A percentile compares a stretch with the other conserved stretches of the same genome.
Conservation (phyloP, 257 asterid species). For the Marsdenia floribunda region DNA sequence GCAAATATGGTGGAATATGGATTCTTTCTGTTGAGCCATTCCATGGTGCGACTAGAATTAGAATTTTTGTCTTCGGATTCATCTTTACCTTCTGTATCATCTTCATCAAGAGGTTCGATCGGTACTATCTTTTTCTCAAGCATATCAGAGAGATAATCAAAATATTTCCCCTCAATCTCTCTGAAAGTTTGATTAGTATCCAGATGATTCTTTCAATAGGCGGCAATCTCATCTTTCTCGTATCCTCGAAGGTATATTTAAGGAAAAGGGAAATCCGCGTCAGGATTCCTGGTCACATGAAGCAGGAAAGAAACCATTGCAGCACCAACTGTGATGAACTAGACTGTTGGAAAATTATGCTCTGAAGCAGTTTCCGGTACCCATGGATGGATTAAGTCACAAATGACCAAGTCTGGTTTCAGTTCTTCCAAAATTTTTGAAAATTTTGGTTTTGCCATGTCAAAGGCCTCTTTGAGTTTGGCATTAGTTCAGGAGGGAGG, state of each 20-base stretch:
- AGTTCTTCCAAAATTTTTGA: constrained; percentile 9
- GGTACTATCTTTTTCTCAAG: neutral
- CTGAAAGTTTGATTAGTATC: neutral
- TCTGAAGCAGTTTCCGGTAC: constrained; percentile 23
- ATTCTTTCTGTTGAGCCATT: neutral
- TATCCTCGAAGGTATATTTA: constrained; percentile 7
- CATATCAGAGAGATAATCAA: neutral
- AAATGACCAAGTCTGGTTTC: constrained; percentile 3
- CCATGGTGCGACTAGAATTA: neutral
- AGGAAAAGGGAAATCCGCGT: constrained; percentile 3
- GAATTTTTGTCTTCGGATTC: neutral
- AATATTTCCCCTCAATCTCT: neutral
- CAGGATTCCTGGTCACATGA: neutral
- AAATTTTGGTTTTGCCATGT: constrained; percentile 24
- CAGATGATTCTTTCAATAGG: neutral
- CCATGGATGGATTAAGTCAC: constrained; percentile 46
- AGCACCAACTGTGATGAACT: constrained; percentile 34
- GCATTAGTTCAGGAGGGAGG: constrained; percentile 45
- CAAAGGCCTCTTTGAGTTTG: constrained; percentile 34
- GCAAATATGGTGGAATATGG: neutral
- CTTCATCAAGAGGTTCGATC: neutral
- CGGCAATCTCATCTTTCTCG: neutral
- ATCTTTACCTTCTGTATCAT: neutral
- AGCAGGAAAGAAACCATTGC: constrained; percentile 27
- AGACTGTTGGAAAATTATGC: constrained; percentile 31